These are phyloP conservation scores for Pichia sp. DNA, from an alignment of 1,139 yeast genomes.

Conservation along the genomic window DNA sequence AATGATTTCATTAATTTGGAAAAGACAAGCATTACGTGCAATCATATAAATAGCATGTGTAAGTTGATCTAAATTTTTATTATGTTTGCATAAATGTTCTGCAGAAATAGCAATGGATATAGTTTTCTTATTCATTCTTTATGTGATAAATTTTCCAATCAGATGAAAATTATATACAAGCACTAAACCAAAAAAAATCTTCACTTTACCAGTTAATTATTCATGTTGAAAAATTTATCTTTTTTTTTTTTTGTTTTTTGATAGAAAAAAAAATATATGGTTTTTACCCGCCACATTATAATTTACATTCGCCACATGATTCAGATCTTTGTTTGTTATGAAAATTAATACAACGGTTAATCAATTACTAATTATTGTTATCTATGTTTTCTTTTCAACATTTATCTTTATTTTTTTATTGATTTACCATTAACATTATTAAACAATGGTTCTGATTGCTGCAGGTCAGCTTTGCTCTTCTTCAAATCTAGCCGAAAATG, in stretches of 20 bases:
- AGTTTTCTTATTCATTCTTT: not conserved
- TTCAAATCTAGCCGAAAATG: conserved; percentile 53
- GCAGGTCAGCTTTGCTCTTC: conserved; percentile 86
- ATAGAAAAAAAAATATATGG: no score
- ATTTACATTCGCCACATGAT: no score
- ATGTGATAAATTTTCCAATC: not conserved
- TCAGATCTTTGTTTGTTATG: no score
- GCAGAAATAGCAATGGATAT: conserved; percentile 8
- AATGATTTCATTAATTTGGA: conserved; percentile 65
- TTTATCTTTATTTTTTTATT: not conserved
- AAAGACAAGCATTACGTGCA: conserved; percentile 67
- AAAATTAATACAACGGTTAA: no score
- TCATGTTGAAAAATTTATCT: no score
- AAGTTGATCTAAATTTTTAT: conserved; percentile 55
- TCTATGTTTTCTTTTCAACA: no score
- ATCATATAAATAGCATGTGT: conserved; percentile 71
- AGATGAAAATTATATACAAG: no score
- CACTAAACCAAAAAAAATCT: no score
- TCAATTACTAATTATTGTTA: no score
- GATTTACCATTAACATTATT: not conserved
- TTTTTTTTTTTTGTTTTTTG: no score
- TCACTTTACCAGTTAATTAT: no score
- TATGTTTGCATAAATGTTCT: conserved; percentile 1
- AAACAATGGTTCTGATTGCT: conserved; percentile 54
- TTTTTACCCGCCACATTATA: no score